Conservation (phyloP, 345 rosid species). For the Melaleuca alternifolia region DNA sequence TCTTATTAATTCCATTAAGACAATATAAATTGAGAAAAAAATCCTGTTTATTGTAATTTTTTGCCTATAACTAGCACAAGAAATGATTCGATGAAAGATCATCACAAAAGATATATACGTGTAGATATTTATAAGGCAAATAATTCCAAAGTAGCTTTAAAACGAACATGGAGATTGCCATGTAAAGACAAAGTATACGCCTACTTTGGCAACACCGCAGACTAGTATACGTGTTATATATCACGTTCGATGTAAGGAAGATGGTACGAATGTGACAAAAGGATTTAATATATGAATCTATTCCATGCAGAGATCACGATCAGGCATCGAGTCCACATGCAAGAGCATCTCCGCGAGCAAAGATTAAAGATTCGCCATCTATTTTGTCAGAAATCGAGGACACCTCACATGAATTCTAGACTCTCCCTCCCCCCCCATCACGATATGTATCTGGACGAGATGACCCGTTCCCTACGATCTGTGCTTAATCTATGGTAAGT, state of each 20-base stretch:
- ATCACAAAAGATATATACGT: not conserved
- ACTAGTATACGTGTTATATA: not conserved
- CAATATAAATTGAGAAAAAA: no score
- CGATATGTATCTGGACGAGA: not conserved
- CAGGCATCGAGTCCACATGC: not conserved
- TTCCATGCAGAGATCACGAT: not conserved
- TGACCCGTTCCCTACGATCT: not conserved
- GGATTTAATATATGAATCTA: not conserved
- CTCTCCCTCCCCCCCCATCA: not conserved
- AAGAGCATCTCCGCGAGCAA: not conserved
- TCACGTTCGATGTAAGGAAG: not conserved
- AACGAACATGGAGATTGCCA: not conserved
- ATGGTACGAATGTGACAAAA: not conserved
- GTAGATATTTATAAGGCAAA: no score
- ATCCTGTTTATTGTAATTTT: not conserved
- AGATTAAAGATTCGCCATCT: not conserved
- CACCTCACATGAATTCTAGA: not conserved
- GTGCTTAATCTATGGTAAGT: not conserved
- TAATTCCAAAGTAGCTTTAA: not conserved
- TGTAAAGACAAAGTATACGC: not conserved
- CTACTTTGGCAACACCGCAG: not conserved
- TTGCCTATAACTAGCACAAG: not conserved
- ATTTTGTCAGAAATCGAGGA: not conserved
- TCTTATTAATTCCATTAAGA: not conserved
- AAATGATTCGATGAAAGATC: not conserved